Percentiles rank a stretch among this genome's conserved stretches.
Evolutionary conservation across 371 early-diverging fungal species (phyloP).

Genomic region (Mucor mucedo): DNA sequence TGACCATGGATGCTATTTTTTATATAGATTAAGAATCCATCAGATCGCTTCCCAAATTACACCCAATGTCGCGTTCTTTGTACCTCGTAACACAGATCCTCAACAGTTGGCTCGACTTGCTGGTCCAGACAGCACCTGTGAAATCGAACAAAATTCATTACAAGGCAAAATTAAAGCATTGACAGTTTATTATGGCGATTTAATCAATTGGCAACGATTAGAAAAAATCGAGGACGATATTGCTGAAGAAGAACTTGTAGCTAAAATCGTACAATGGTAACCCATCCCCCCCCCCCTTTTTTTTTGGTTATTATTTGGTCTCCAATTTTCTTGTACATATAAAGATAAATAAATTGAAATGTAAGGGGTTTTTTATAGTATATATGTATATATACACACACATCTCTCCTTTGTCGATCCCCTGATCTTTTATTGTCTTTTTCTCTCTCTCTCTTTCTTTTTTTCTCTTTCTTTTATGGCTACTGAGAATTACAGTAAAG

Average conservation of each 20-base stretch:
- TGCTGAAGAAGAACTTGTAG: constrained; percentile 21
- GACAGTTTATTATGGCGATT: constrained; percentile 74
- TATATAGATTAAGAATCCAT: constrained; percentile 61
- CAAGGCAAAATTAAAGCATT: constrained; percentile 66
- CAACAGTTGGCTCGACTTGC: constrained; percentile 54
- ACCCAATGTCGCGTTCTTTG: constrained; percentile 79
- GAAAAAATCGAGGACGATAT: constrained; percentile 24
- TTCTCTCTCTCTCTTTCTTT: not conserved
- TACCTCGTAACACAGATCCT: constrained; percentile 84
- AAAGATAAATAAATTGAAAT: not conserved
- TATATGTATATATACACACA: too few relatives aligned
- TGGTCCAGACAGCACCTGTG: constrained; percentile 62
- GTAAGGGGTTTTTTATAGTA: too few relatives aligned
- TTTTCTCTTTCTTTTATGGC: not conserved
- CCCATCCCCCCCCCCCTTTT: not conserved
- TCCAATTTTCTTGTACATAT: not conserved
- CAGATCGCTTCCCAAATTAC: constrained; percentile 69
- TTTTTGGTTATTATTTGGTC: not conserved
- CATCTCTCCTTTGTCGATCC: too few relatives aligned
- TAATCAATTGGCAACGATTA: constrained; percentile 40
- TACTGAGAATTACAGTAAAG: not conserved
- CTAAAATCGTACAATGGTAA: constrained; percentile 17
- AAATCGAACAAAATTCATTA: constrained; percentile 75
- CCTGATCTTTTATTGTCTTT: too few relatives aligned
- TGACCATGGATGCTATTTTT: not conserved